Conservation (phyloP, 176 grass and related monocot genomes). For the Dendrocalamus sinicus region DNA sequence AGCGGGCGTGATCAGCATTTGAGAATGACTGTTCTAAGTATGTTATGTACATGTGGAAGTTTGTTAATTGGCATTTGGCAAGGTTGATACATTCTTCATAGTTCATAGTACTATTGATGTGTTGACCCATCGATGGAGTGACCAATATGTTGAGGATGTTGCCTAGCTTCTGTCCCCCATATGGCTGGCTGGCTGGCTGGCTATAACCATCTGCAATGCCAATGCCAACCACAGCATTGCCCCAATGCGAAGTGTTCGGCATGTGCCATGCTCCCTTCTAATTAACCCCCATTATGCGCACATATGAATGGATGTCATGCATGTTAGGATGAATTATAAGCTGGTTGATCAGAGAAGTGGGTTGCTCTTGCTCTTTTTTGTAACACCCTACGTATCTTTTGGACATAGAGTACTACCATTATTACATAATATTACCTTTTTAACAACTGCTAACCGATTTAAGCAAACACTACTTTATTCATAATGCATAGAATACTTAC, state of each 20-base stretch:
- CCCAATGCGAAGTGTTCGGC: conserved; percentile 33
- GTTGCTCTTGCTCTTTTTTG: background rate
- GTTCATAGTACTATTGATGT: background rate
- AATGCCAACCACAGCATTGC: conserved; percentile 33
- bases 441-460: too few relatives aligned
- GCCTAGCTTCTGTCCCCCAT: conserved; percentile 39
- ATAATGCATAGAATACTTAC: too few relatives aligned
- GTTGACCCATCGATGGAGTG: background rate
- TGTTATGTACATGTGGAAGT: background rate
- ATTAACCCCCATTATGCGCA: conserved; percentile 18
- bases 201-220: conserved; percentile 28
- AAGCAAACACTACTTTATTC: too few relatives aligned
- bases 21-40: conserved; percentile 7
- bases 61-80: background rate
- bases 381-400: too few relatives aligned
- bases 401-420: too few relatives aligned
- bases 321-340: conserved; percentile 49
- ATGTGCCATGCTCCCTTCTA: conserved; percentile 50
- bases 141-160: conserved; percentile 12
- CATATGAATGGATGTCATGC: conserved; percentile 23
- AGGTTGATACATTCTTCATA: conserved; percentile 3
- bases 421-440: too few relatives aligned
- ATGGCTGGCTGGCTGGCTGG: background rate
- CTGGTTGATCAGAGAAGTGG: conserved; percentile 26
- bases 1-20: background rate